phyloP scores from a whole-genome alignment of 2,329 filamentous ascomycete species.

The Cercospora zeae-maydis region DNA sequence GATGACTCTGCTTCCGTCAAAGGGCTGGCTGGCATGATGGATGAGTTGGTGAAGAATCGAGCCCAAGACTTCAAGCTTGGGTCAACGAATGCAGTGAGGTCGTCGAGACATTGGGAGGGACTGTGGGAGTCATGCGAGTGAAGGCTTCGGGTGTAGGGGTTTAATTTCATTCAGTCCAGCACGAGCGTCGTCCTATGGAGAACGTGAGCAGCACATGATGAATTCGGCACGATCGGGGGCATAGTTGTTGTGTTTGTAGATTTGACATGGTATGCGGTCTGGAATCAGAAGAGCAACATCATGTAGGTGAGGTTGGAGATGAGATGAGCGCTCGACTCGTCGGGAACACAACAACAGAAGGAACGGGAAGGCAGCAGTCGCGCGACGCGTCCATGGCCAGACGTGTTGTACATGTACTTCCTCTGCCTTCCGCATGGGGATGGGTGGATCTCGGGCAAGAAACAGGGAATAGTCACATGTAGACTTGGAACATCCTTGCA shows the following conservation, averaged over 20 bases:
- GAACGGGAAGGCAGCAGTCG: neutral
- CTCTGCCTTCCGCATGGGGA: too few species aligned
- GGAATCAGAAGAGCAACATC: too few species aligned
- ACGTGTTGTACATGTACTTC: neutral
- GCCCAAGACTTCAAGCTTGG: neutral
- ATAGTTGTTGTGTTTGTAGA: too few species aligned
- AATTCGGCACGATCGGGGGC: neutral
- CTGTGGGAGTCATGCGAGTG: neutral
- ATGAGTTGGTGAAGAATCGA: neutral
- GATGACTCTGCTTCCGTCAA: neutral
- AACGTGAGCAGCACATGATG: neutral
- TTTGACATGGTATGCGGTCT: too few species aligned
- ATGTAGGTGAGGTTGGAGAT: neutral
- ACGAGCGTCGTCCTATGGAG: neutral
- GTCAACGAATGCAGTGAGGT: neutral
- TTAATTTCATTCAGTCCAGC: neutral
- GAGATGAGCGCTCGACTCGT: neutral
- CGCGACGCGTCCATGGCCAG: neutral
- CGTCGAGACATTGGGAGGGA: neutral
- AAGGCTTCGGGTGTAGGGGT: neutral
- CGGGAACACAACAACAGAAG: neutral
- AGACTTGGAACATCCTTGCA: neutral
- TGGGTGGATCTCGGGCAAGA: neutral
- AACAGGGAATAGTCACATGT: conserved; percentile 10
- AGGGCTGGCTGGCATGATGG: neutral